Conservation (phyloP, 176 grass and related monocot genomes). For the Aegilops tauschii region DNA sequence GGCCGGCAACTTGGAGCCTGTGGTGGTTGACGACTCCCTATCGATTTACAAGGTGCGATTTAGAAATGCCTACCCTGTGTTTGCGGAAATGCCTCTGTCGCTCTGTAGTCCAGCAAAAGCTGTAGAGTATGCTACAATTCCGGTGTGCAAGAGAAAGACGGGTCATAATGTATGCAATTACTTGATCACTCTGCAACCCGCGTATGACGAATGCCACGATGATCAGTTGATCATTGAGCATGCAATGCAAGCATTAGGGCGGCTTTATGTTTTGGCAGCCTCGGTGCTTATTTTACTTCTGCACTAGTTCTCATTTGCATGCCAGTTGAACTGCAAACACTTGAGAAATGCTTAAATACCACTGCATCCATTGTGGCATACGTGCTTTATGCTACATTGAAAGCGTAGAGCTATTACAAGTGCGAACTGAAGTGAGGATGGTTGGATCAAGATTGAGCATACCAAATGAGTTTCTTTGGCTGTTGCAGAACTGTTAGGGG, state of each 20-base stretch:
- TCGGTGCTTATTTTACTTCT: neutral
- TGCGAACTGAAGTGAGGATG: neutral
- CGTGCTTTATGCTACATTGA: neutral
- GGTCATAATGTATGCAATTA: neutral
- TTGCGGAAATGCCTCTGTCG: neutral
- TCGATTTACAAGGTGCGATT: slow-evolving; percentile 73
- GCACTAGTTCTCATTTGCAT: neutral
- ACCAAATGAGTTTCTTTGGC: neutral
- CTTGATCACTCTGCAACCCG: neutral
- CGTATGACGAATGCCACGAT: neutral
- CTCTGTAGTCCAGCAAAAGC: neutral
- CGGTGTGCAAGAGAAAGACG: neutral
- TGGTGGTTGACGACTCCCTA: slow-evolving; percentile 55
- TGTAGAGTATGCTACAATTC: neutral
- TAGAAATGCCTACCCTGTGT: neutral
- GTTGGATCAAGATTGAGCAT: neutral
- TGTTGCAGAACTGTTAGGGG: neutral
- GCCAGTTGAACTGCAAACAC: neutral
- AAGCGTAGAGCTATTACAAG: neutral
- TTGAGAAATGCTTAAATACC: neutral
- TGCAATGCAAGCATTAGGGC: neutral
- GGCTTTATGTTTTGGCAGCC: neutral
- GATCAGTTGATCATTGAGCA: neutral
- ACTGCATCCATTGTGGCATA: neutral
- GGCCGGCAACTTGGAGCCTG: slow-evolving; percentile 33